Conservation (phyloP, 2,329 filamentous ascomycete species). For the Fonsecaea erecta region DNA sequence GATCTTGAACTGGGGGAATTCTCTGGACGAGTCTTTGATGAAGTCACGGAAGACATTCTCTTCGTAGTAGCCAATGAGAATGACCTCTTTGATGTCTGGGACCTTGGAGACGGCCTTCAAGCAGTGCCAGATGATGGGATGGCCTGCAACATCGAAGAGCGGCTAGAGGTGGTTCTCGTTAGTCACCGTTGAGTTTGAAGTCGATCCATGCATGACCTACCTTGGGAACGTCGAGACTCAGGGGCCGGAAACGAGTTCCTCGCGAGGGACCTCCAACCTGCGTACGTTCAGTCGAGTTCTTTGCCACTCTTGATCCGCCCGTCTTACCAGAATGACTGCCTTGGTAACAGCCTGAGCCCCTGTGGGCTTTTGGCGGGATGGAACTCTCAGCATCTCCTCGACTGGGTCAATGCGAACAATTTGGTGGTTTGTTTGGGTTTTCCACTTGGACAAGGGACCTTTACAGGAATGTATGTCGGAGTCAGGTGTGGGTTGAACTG, state of each 20-base stretch:
- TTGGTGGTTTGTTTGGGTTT: background rate
- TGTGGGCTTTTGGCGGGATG: constrained; percentile 46
- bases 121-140: constrained; percentile 98
- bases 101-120: constrained; percentile 89
- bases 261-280: constrained; percentile 94
- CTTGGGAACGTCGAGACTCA: constrained; percentile 96
- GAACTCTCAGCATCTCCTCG: constrained; percentile 53
- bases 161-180: constrained; percentile 60
- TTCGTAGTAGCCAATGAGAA: constrained; percentile 98
- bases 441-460: too few species aligned
- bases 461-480: background rate
- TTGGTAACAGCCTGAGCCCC: constrained; percentile 70
- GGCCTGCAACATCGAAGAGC: constrained; percentile 96
- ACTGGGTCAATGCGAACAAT: background rate
- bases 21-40: constrained; percentile 84
- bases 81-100: constrained; percentile 90
- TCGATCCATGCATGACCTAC: constrained; percentile 53
- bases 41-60: constrained; percentile 97
- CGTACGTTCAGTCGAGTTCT: constrained; percentile 41
- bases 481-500: background rate
- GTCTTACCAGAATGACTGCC: constrained; percentile 85
- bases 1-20: constrained; percentile 86
- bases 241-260: constrained; percentile 91
- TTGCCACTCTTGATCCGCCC: constrained; percentile 21
- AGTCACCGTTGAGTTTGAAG: background rate